Base-by-base conservation (phyloP, 768 basidiomycete genomes). In the Exsudoporus frostii region DNA sequence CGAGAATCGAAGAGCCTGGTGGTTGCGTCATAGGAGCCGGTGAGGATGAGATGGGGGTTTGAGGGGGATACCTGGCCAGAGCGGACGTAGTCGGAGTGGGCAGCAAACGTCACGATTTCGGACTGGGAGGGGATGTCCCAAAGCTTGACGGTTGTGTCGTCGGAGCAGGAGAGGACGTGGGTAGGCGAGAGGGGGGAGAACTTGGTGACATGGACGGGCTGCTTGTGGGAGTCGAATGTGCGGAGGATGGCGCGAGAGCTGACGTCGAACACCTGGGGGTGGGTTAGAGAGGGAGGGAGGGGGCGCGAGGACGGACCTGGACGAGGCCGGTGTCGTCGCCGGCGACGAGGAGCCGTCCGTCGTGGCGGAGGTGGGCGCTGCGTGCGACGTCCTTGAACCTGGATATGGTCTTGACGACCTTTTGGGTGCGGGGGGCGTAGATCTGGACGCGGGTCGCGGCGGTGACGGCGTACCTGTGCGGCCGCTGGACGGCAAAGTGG, bases 301-400 rank as follows among this genome's bases (percentile, higher is more conserved):
- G 17, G 19, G n/a, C 15, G 9, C 1, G 17, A 25, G 36, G 13
- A 46, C 44, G 25, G 25, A 83, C 83, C 74, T 89, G 88, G 13
- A 99, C 82, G 20, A 94, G 71, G 19, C 97, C 97, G 51, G 86
- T 88, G 68, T 98, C 97, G 64, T 98, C 94, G 50, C 92, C 96
- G 0, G 95, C 97, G 0, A 97, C 88, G 8, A 98, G 82, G 34
- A 99, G 81, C 67, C 96, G 98, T 19, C 97, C 97, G 71, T 99
- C 97, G 45, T 78, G 81, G 46, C 97, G 84, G 51, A 99, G 93
- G 61, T 82, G 81, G 4, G 89, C 97, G 61, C 89, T 88, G 53
- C 94, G 77, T 1, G 96, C 94, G 33, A 95, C 87, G 65, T 98
- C 97, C 70, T 97, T 98, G 76, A 99, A 99, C 36, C 97, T 79